Evolutionary conservation across 345 rosid species (phyloP).

Genomic region (Litchi chinensis): DNA sequence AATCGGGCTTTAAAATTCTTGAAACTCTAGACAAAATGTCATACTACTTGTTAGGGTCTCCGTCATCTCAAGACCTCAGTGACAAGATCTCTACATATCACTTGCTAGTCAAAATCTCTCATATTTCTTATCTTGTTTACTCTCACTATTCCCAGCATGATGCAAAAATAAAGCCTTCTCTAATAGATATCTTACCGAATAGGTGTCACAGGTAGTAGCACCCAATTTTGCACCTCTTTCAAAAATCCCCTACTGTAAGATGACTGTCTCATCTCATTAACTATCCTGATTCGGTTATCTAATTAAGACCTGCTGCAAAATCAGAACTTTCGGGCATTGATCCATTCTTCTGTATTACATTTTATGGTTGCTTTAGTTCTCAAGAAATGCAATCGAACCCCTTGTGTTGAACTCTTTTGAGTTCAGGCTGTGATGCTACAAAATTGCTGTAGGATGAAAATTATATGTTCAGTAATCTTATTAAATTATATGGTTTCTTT

Average conservation of each 20-base stretch:
- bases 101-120: neutral
- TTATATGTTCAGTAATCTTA: neutral
- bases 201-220: neutral
- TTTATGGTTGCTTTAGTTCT: neutral
- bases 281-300: neutral
- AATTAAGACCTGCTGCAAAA: neutral
- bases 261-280: neutral
- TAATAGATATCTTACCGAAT: no score
- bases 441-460: neutral
- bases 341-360: neutral
- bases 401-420: neutral
- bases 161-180: neutral
- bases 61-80: neutral
- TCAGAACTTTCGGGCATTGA: neutral
- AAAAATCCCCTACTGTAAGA: neutral
- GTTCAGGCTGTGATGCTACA: neutral
- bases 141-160: neutral
- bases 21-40: neutral
- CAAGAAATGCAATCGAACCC: neutral
- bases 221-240: neutral
- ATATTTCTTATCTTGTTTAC: neutral
- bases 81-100: neutral
- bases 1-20: neutral
- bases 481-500: conserved; percentile 8
- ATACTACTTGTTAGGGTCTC: neutral